These are phyloP conservation scores for Prunella vulgaris DNA, from an alignment of 257 asterid genomes.

Conservation along the genomic window DNA sequence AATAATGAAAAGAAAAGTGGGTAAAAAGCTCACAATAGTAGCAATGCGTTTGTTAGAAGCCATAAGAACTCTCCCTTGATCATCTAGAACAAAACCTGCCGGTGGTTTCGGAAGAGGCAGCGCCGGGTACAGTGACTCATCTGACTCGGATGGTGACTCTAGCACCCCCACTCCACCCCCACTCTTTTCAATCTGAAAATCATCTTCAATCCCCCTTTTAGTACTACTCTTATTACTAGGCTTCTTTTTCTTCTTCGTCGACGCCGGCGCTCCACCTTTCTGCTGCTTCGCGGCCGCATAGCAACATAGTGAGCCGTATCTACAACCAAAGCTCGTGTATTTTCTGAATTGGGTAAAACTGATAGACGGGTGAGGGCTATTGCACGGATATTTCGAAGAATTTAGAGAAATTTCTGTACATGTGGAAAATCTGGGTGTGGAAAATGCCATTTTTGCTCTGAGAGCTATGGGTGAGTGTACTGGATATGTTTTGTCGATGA, in stretches of 20 bases:
- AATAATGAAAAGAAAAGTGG: neutral
- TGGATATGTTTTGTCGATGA: conserved; percentile 23
- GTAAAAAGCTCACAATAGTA: conserved; percentile 54
- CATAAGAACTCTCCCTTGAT: conserved; percentile 77
- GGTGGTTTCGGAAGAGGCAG: conserved; percentile 91
- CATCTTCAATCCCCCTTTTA: conserved; percentile 30
- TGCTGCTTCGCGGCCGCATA: conserved; percentile 57
- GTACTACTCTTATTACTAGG: conserved; percentile 25
- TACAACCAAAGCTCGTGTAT: conserved; percentile 22
- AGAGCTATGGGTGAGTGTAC: conserved; percentile 3
- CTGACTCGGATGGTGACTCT: conserved; percentile 33
- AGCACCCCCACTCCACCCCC: conserved; percentile 36
- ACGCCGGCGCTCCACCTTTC: conserved; percentile 35
- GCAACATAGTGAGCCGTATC: conserved; percentile 28
- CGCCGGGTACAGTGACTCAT: conserved; percentile 36
- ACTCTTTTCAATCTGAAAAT: conserved; percentile 43
- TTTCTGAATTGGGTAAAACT: conserved; percentile 18
- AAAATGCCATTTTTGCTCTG: conserved; percentile 35
- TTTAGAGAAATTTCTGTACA: conserved; percentile 26
- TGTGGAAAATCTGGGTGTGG: conserved; percentile 30
- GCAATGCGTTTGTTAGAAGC: conserved; percentile 79
- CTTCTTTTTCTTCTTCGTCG: conserved; percentile 44
- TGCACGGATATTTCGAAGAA: conserved; percentile 10
- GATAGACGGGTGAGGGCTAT: conserved; percentile 4
- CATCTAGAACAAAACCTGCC: conserved; percentile 90